These are phyloP conservation scores for Hyaloscypha hepaticicola DNA, from an alignment of 495 filamentous ascomycete species.

Conservation along the genomic window DNA sequence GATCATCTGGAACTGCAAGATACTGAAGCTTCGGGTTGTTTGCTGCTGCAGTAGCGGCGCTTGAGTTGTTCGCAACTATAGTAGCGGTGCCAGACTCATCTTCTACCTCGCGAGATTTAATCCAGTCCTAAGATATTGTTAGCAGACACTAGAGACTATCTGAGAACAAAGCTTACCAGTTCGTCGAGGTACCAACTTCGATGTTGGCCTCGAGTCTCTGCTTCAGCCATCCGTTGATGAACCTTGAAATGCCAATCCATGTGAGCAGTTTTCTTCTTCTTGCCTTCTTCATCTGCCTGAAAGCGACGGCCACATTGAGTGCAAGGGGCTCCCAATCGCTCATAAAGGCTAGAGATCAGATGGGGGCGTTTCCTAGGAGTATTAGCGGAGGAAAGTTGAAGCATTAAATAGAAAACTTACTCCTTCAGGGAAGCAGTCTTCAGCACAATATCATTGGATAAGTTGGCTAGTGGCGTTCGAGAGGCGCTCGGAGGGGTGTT, in stretches of 20 bases:
- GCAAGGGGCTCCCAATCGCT: constrained; percentile 77
- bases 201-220: constrained; percentile 76
- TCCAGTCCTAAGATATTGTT: constrained; percentile 67
- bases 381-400: constrained; percentile 34
- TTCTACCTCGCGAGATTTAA: constrained; percentile 77
- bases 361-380: constrained; percentile 65
- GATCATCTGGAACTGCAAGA: constrained; percentile 79
- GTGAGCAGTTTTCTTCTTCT: constrained; percentile 83
- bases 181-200: constrained; percentile 94
- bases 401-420: constrained; percentile 46
- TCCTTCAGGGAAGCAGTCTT: constrained; percentile 75
- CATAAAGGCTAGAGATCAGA: constrained; percentile 71
- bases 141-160: constrained; percentile 14
- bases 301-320: constrained; percentile 91
- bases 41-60: constrained; percentile 30
- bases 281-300: constrained; percentile 69
- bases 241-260: constrained; percentile 98
- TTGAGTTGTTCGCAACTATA: constrained; percentile 32
- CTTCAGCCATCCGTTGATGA: constrained; percentile 83
- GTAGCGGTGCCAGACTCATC: constrained; percentile 42
- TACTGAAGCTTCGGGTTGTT: constrained; percentile 64
- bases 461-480: constrained; percentile 34
- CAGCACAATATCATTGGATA: constrained; percentile 63
- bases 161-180: constrained; percentile 57
- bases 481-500: constrained; percentile 20